Evolutionary conservation across 768 basidiomycete species (phyloP), one percentile per base, ranked within the genome.

Genomic region (Tylopilus vinaceipallidus): DNA sequence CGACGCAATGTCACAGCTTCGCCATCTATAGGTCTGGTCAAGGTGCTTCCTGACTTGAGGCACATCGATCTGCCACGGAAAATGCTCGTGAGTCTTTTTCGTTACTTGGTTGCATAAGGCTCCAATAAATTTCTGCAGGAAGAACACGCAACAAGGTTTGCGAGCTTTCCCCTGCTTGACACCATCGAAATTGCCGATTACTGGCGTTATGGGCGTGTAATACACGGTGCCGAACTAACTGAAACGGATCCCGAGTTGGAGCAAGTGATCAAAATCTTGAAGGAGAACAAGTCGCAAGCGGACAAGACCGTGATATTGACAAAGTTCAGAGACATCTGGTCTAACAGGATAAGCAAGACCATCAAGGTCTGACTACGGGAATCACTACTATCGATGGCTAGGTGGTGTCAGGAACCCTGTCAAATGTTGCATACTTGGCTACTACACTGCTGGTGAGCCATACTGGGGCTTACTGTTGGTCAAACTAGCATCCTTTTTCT

Each of bases 301-400:
- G 41, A 44, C 16, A 49, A 58, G 46, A 50, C 17, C 0, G 46
- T 51, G 45, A 41, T 39, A 6, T 6, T 49, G 49, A 46, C 44
- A 14, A 35, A 2, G 14, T 43, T 36, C 27, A 14, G 2, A 4
- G 13, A 3, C 12, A 30, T 9, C 7, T 4, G 24, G 10, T 24
- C n/a, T 32, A 20, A 10, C 6, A 23, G 38, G 41, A 47, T 34
- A 38, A 49, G 41, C n/a, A 10, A 45, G 27, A 30, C 20, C 16
- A 30, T 54, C 56, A 40, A n/a, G 12, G 35, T 49, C 29, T 54
- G 45, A 52, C n/a, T 14, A 30, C 34, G 46, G 58, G 44, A n/a
- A n/a, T n/a, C n/a, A n/a, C n/a, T 40, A 43, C 45, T 43, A 49
- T 51, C 44, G 52, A 53, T 49, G 49, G n/a, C n/a, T n/a, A n/a